phyloP scores from a whole-genome alignment of 2,329 filamentous ascomycete species.

The Grosmannia serpens region DNA sequence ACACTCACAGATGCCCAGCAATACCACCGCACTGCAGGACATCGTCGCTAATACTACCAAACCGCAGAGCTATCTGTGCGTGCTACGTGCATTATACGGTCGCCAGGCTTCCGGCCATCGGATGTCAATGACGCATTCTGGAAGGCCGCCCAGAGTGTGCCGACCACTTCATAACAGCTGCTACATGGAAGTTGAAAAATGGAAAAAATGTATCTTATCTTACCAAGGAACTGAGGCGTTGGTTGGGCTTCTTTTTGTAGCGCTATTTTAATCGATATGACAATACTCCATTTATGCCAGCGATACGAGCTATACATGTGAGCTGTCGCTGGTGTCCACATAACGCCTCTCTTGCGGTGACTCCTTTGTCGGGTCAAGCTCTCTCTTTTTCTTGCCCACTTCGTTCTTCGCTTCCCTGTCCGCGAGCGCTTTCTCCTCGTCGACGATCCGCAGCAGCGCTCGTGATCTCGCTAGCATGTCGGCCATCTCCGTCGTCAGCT shows the following conservation, averaged over 20 bases:
- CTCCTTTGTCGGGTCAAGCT: neutral
- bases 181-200: neutral
- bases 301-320: neutral
- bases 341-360: neutral
- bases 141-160: neutral
- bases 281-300: neutral
- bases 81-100: slow-evolving; percentile 19
- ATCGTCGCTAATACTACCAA: neutral
- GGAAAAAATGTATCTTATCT: neutral
- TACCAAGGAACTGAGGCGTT: neutral
- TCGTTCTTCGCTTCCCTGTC: slow-evolving; percentile 10
- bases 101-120: slow-evolving; percentile 18
- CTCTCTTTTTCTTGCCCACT: neutral
- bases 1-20: neutral
- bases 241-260: neutral
- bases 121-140: slow-evolving; percentile 19
- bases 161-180: neutral
- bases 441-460: slow-evolving; percentile 28
- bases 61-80: slow-evolving; percentile 18
- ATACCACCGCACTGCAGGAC: neutral
- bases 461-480: slow-evolving; percentile 29
- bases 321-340: neutral
- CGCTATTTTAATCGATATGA: neutral
- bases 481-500: slow-evolving; percentile 20
- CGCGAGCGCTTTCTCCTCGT: slow-evolving; percentile 25